Base-by-base conservation (phyloP, 306 rosid species). In the Pyrus communis region DNA sequence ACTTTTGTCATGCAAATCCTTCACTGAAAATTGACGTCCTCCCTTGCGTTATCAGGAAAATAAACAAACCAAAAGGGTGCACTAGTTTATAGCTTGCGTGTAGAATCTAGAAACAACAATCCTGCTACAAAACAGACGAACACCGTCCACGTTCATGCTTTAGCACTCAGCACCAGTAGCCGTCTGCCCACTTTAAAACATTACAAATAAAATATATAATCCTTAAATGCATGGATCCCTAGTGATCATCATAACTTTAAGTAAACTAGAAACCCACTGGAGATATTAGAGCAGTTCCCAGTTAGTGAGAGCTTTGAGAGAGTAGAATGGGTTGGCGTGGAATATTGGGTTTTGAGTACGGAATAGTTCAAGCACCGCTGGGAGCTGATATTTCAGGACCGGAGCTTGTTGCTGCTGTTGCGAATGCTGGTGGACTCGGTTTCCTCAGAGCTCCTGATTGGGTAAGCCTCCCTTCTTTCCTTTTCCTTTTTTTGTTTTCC, bases 341-440 rank as follows among this genome's bases (percentile, higher is more conserved):
- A 18, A 74, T 93, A 7, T 62, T 93, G 21, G 94, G 96, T 23
- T 90, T 87, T 66, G 90, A 90, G 21, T 84, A 89, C 42, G 96
- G 93, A 25, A 74, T 93, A 42, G 87, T 93, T 73, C 96, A 83
- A 67, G 94, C 88, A 1, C 97, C 97, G 4, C 42, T 93, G 63
- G 97, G 97, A 67, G 94, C 97, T 40, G 97, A 90, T 74, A 89
- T 93, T 74, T 87, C 97, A 58, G 82, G 84, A 76, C 94, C 96
- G 0, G 79, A 86, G n/a, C 96, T 93, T 69, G 96, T 89, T 60
- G 96, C 97, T 57, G 87, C 93, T 11, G 96, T 93, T 31, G 89
- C 97, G 70, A 89, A 93, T 76, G 88, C 97, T 45, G 96, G 97
- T 51, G 96, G 73, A 61, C 82, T 93, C 25, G 98, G 88, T 14